These are phyloP conservation scores for Scytalidium lignicola DNA, from an alignment of 2,329 filamentous ascomycete genomes.

Conservation along the genomic window DNA sequence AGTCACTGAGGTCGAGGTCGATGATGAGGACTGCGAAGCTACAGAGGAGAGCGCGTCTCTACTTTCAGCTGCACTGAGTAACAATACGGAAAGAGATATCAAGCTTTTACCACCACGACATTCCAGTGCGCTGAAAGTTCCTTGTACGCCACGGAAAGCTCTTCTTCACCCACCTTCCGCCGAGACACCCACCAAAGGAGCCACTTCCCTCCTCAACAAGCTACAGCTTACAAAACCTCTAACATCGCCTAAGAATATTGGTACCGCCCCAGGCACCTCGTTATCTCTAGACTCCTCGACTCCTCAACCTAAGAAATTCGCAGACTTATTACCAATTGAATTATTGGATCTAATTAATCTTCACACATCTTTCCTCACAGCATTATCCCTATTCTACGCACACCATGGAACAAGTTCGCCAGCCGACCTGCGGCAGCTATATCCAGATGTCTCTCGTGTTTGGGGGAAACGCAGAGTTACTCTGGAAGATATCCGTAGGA, in stretches of 20 bases:
- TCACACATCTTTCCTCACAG: conserved; percentile 62
- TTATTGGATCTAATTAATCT: conserved; percentile 57
- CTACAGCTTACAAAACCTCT: conserved; percentile 7
- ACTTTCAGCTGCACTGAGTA: conserved; percentile 3
- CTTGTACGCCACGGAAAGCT: conserved; percentile 22
- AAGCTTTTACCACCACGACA: conserved; percentile 10
- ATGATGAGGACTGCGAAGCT: conserved; percentile 15
- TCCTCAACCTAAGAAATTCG: conserved; percentile 18
- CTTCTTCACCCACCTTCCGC: conserved; percentile 10
- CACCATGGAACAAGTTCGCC: conserved; percentile 61
- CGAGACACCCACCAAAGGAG: conserved; percentile 27
- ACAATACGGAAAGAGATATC: conserved; percentile 6
- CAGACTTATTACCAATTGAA: conserved; percentile 39
- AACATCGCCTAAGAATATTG: conserved; percentile 5
- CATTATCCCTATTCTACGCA: conserved; percentile 62
- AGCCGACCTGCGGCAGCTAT: conserved; percentile 57
- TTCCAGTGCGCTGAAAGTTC: conserved; percentile 9
- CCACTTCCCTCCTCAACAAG: conserved; percentile 22
- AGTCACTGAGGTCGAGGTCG: conserved; percentile 6
- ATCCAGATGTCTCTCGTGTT: conserved; percentile 57
- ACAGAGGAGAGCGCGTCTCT: conserved; percentile 6
- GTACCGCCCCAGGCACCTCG: conserved; percentile 4
- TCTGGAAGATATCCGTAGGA: conserved; percentile 59
- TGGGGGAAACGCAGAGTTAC: conserved; percentile 70
- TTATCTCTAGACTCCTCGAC: conserved; percentile 1